Evolutionary conservation across 192 early-diverging fungal genomes (phyloP).

Genomic region (Podila horticola): DNA sequence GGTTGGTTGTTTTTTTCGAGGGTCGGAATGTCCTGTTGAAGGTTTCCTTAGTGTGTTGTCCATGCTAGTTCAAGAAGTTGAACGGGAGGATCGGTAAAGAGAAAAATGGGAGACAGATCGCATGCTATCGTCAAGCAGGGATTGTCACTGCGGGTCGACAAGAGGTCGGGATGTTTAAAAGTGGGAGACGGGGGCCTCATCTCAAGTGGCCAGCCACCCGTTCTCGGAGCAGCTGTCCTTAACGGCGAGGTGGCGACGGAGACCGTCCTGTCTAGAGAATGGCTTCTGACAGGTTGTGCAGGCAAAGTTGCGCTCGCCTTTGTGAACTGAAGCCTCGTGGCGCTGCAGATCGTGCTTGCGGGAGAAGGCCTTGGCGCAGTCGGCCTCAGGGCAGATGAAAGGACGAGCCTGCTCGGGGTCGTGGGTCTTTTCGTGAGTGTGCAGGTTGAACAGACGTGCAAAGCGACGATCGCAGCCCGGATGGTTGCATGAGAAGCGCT

Average conservation of each 20-base stretch:
- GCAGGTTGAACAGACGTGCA: conserved; percentile 73
- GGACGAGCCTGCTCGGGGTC: conserved; percentile 71
- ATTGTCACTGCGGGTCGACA: conserved; percentile 16
- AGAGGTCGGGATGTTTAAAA: conserved; percentile 28
- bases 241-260: conserved; percentile 64
- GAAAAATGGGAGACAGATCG: conserved; percentile 32
- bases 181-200: conserved; percentile 40
- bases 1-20: conserved; percentile 19
- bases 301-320: conserved; percentile 66
- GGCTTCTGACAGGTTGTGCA: conserved; percentile 64
- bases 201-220: conserved; percentile 46
- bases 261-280: conserved; percentile 75
- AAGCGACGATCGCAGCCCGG: conserved; percentile 67
- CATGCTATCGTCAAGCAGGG: not conserved
- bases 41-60: conserved; percentile 39
- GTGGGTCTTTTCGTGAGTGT: conserved; percentile 72
- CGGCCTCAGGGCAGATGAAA: conserved; percentile 59
- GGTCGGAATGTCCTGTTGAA: conserved; percentile 49
- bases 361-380: conserved; percentile 68
- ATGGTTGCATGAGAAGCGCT: conserved; percentile 61
- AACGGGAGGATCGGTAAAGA: conserved; percentile 28
- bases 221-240: conserved; percentile 49
- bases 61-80: conserved; percentile 9
- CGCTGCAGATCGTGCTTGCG: conserved; percentile 79
- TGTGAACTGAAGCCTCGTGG: conserved; percentile 71